These are phyloP conservation scores for Massarina eburnea DNA, from an alignment of 2,329 filamentous ascomycete species.

Conservation along the genomic window DNA sequence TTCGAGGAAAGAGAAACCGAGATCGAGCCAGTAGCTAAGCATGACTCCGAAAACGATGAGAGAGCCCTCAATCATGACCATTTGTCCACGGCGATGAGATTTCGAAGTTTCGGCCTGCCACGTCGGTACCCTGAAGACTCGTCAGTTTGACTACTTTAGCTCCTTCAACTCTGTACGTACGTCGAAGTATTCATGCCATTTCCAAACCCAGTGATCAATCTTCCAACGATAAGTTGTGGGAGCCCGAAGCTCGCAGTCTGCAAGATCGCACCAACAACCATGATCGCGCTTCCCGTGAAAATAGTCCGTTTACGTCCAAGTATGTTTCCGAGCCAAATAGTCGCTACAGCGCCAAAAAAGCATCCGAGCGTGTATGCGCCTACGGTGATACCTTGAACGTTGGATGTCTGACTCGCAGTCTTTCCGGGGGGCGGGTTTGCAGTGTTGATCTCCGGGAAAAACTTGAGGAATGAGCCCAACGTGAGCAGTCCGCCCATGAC, in stretches of 20 bases:
- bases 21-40: slow-evolving; percentile 46
- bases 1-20: slow-evolving; percentile 55
- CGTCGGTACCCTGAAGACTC: slow-evolving; percentile 37
- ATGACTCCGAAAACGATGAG: slow-evolving; percentile 50
- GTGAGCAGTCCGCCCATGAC: slow-evolving; percentile 70
- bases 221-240: slow-evolving; percentile 49
- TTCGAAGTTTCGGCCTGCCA: slow-evolving; percentile 53
- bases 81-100: slow-evolving; percentile 48
- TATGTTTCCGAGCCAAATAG: slow-evolving; percentile 57
- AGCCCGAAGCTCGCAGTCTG: slow-evolving; percentile 56
- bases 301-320: slow-evolving; percentile 61
- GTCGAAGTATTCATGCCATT: slow-evolving; percentile 45
- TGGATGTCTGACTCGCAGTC: slow-evolving; percentile 39
- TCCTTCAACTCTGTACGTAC: neutral
- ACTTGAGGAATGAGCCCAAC: slow-evolving; percentile 60
- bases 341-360: slow-evolving; percentile 48
- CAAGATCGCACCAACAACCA: slow-evolving; percentile 61
- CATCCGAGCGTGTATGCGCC: slow-evolving; percentile 46
- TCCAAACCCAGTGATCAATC: slow-evolving; percentile 54
- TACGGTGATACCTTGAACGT: slow-evolving; percentile 47
- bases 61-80: slow-evolving; percentile 52
- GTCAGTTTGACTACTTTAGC: neutral
- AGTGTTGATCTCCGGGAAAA: slow-evolving; percentile 47
- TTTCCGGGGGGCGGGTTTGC: slow-evolving; percentile 36
- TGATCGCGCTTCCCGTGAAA: slow-evolving; percentile 61